Conservation (phyloP, 306 rosid genomes). For the Ziziphus jujuba region DNA sequence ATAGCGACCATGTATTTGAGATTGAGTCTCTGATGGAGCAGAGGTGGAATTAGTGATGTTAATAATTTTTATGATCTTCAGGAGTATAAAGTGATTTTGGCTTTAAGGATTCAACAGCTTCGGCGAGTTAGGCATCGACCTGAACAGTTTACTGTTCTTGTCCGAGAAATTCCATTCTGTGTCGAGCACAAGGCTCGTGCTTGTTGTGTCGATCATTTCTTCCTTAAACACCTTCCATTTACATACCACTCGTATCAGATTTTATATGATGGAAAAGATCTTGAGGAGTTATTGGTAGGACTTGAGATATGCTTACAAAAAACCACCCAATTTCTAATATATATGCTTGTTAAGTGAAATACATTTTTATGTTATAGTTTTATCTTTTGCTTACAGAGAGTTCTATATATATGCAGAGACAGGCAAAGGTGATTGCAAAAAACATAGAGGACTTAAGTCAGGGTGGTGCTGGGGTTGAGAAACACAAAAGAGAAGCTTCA, state of each 20-base stretch:
- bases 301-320: no score
- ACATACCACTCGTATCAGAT: conserved; percentile 69
- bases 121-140: conserved; percentile 58
- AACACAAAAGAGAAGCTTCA: conserved; percentile 35
- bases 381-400: no score
- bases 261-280: conserved; percentile 52
- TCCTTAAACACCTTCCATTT: conserved; percentile 64
- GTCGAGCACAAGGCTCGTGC: conserved; percentile 56
- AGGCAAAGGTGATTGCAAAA: conserved; percentile 53
- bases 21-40: background rate
- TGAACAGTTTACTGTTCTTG: conserved; percentile 74
- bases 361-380: no score
- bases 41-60: background rate
- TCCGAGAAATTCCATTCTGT: conserved; percentile 82
- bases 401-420: conserved; percentile 65
- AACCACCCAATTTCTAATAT: no score
- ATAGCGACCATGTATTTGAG: background rate
- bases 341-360: no score
- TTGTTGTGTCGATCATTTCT: conserved; percentile 72
- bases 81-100: conserved; percentile 78
- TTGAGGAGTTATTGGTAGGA: conserved; percentile 63
- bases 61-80: conserved; percentile 8
- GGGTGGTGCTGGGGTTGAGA: conserved; percentile 30
- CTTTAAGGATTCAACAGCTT: conserved; percentile 60
- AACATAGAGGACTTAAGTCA: conserved; percentile 51